Percentiles rank a stretch among this genome's conserved stretches.
Evolutionary conservation across 345 rosid genomes (phyloP).

Genomic region (Salix suchowensis): DNA sequence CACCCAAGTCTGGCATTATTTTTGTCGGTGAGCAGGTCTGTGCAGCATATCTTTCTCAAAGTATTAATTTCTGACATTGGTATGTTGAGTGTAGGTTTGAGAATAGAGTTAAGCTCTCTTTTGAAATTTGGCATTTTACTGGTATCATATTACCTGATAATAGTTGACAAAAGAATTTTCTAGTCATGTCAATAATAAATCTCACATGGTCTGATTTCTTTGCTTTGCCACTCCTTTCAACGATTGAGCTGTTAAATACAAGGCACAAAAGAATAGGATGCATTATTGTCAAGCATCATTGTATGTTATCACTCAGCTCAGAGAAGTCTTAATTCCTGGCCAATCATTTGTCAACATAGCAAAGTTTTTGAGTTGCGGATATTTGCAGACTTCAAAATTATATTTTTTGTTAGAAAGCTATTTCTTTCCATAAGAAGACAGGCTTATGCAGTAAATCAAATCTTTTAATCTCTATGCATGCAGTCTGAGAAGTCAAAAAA

Average conservation of each 20-base stretch:
- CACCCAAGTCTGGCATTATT: conserved; percentile 63
- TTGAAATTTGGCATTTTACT: background rate
- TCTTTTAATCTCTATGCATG: conserved; percentile 8
- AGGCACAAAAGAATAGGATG: background rate
- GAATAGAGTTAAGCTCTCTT: background rate
- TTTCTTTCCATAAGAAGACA: background rate
- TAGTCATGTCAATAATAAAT: background rate
- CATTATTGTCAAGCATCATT: background rate
- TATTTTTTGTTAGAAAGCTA: background rate
- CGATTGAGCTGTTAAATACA: background rate
- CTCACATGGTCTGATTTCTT: background rate
- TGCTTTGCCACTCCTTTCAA: background rate
- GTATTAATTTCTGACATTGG: background rate
- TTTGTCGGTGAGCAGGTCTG: conserved; percentile 86
- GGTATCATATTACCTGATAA: background rate
- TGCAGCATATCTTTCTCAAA: conserved; percentile 7
- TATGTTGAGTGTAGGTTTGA: background rate
- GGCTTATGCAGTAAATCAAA: background rate
- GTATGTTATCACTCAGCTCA: background rate
- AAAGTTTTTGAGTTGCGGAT: background rate
- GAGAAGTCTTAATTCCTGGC: background rate
- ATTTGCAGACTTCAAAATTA: too few relatives aligned
- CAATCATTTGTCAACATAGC: background rate
- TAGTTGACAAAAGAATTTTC: too few relatives aligned
- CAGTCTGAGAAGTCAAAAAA: conserved; percentile 91